These are phyloP conservation scores for Suhomyces terraborum DNA, from an alignment of 1,139 yeast species.

Conservation along the genomic window DNA sequence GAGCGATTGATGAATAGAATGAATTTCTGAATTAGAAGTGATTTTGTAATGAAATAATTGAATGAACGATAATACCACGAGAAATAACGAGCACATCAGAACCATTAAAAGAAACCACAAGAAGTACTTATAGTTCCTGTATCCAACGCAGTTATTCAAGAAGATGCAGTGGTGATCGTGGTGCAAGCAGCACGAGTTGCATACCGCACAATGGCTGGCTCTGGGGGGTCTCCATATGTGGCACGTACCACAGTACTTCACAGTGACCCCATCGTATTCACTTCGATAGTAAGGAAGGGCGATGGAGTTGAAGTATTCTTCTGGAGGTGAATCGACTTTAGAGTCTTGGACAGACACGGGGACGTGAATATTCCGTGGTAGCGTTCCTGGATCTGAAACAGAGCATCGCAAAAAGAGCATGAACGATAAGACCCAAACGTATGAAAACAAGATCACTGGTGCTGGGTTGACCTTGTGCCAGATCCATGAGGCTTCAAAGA, in stretches of 20 bases:
- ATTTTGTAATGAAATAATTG: slow-evolving; percentile 27
- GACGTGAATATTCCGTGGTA: slow-evolving; percentile 70
- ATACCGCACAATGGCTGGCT: slow-evolving; percentile 44
- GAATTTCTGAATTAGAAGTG: slow-evolving; percentile 1
- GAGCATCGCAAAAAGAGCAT: slow-evolving; percentile 56
- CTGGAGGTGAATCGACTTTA: slow-evolving; percentile 46
- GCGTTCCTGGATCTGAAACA: slow-evolving; percentile 67
- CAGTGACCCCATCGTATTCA: slow-evolving; percentile 35
- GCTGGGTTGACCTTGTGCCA: slow-evolving; percentile 64
- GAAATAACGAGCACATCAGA: slow-evolving; percentile 25
- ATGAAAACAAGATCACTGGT: slow-evolving; percentile 57
- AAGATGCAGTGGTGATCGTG: slow-evolving; percentile 48
- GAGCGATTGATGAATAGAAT: slow-evolving; percentile 8
- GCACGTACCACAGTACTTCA: slow-evolving; percentile 50
- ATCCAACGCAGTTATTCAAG: slow-evolving; percentile 45
- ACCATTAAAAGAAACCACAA: slow-evolving; percentile 42
- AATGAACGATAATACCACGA: slow-evolving; percentile 29
- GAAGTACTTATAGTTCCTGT: slow-evolving; percentile 36
- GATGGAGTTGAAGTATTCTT: slow-evolving; percentile 61
- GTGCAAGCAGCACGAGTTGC: slow-evolving; percentile 46
- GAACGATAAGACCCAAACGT: slow-evolving; percentile 54
- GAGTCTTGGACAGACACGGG: slow-evolving; percentile 24
- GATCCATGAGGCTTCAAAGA: slow-evolving; percentile 53
- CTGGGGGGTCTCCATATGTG: slow-evolving; percentile 52
- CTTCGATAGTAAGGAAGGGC: slow-evolving; percentile 49